Base-by-base conservation (phyloP, 2,329 filamentous ascomycete species). In the Elsinoe necatrix region DNA sequence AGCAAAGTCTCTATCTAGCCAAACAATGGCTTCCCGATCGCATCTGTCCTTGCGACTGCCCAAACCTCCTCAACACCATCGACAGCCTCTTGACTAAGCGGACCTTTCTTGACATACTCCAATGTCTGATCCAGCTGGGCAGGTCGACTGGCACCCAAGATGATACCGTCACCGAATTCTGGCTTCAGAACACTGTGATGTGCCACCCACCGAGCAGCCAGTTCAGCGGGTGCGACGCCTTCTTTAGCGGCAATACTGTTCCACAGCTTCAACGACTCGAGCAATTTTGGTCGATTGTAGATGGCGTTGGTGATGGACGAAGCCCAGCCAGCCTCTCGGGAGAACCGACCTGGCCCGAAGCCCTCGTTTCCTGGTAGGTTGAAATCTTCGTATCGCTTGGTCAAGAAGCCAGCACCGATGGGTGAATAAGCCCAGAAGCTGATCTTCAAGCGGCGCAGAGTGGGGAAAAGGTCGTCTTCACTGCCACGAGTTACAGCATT, bases 121-220 rank as follows among this genome's bases (percentile, higher is more conserved):
- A 69, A 11, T 34, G 67, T 70, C 58, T 69, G 59, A 59, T 63
- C 57, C 61, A 69, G 59, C 60, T 70, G 68, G 56, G 63, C 61
- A 11, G 56, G 21, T n/a, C 60, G 65, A 12, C 61, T 70, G 11
- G 69, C 71, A 2, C 72, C 72, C 7, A 75, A 63, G 51, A 74
- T 72, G 4, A 75, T 61, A 2, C 61, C 69, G 63, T 75, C 73
- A 12, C 69, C 72, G 21, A 69, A 58, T 9, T 65, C 59, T 11
- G 57, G 47, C 9, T 62, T 62, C 39, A 75, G 56, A n/a, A 62
- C 54, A 3, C 70, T 75, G 61, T 79, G 75, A 64, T 78, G 70
- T 8, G 66, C 64, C 16, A 73, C 62, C 75, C 75, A 79, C n/a
- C 76, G 62, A 57, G 78, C 58, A 1, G 75, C 73, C 43, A 70